Conservation (phyloP, 1,284 basidiomycete species). For the Vanrija humicola region DNA sequence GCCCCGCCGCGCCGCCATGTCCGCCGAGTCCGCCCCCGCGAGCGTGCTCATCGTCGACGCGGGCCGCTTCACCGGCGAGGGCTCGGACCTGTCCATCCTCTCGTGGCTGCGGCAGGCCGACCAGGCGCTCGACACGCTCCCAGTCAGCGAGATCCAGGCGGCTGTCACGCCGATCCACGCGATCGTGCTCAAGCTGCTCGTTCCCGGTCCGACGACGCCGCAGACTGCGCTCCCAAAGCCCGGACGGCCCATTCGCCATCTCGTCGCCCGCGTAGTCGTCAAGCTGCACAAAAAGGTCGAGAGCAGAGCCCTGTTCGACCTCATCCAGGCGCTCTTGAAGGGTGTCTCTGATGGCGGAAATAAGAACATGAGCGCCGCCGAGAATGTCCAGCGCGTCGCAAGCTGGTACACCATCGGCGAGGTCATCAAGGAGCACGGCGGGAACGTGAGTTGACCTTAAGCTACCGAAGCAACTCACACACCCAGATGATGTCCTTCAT, state of each 20-base stretch:
- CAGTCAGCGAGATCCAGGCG: constrained; percentile 19
- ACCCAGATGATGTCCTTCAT: constrained; percentile 87
- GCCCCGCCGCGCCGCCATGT: constrained; percentile 8
- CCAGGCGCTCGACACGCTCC: constrained; percentile 37
- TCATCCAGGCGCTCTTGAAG: constrained; percentile 72
- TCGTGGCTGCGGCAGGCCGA: constrained; percentile 43
- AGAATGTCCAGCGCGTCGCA: constrained; percentile 61
- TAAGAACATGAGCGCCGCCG: constrained; percentile 52
- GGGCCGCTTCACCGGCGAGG: constrained; percentile 42
- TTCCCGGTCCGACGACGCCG: constrained; percentile 18
- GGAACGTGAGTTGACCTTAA: constrained; percentile 58
- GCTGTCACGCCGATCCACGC: constrained; percentile 33
- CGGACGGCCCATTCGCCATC: constrained; percentile 76
- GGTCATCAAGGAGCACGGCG: constrained; percentile 76
- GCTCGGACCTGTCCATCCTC: constrained; percentile 39
- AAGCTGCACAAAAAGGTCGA: constrained; percentile 77
- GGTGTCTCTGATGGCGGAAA: constrained; percentile 53
- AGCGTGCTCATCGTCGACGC: constrained; percentile 17
- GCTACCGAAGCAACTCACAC: not conserved
- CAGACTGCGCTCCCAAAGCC: constrained; percentile 60
- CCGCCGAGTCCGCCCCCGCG: constrained; percentile 17
- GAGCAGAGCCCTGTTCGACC: constrained; percentile 78
- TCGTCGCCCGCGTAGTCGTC: constrained; percentile 73
- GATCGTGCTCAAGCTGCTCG: constrained; percentile 41
- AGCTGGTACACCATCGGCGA: constrained; percentile 72